Evolutionary conservation across 768 basidiomycete species (phyloP).

Genomic region (Suillus subalutaceus): DNA sequence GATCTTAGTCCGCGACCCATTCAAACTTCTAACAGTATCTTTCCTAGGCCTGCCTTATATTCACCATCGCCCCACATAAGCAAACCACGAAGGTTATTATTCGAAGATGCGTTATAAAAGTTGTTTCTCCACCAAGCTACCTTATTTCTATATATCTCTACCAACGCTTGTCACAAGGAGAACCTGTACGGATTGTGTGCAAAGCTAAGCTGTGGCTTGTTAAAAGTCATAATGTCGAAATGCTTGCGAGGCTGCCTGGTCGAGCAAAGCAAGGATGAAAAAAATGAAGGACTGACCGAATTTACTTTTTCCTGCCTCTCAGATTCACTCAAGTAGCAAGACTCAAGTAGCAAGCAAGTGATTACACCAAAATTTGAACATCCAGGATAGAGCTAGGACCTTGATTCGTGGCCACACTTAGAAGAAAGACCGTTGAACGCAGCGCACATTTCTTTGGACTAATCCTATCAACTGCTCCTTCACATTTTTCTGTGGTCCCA

Average conservation of each 20-base stretch:
- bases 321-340: too few relatives aligned
- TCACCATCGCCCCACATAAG: slow-evolving; percentile 34
- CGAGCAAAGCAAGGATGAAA: not conserved
- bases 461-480: too few relatives aligned
- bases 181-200: not conserved
- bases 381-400: too few relatives aligned
- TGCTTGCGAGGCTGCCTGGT: not conserved
- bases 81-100: slow-evolving; percentile 38
- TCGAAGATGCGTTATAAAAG: slow-evolving; percentile 35
- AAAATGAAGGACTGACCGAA: not conserved
- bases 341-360: too few relatives aligned
- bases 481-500: too few relatives aligned
- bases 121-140: not conserved
- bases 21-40: slow-evolving; percentile 8
- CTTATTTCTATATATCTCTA: slow-evolving; percentile 8
- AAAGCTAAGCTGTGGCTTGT: not conserved
- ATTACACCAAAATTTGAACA: too few relatives aligned
- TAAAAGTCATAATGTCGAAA: not conserved
- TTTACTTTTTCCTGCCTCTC: too few relatives aligned
- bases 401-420: too few relatives aligned
- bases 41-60: slow-evolving; percentile 38
- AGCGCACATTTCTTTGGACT: too few relatives aligned
- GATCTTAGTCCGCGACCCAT: slow-evolving; percentile 1
- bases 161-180: not conserved
- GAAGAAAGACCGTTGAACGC: too few relatives aligned